A percentile compares a stretch with the other conserved stretches of the same genome.
These are phyloP conservation scores for Coprinopsis cinerea DNA, from an alignment of 768 basidiomycete genomes.

Conservation along the genomic window DNA sequence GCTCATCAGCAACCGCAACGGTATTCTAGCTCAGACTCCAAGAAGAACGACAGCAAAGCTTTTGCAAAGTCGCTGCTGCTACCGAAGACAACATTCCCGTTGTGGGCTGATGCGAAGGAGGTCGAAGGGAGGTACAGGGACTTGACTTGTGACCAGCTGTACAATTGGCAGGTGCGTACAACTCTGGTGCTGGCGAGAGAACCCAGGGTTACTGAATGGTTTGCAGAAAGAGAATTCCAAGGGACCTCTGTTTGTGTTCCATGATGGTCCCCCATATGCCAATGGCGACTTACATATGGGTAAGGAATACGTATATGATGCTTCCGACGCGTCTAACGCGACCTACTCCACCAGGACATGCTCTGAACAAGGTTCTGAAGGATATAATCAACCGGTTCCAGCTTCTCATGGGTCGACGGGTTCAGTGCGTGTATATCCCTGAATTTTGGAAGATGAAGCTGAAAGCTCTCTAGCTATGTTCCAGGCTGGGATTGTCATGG, in stretches of 20 bases:
- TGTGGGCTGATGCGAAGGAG: slow-evolving; percentile 61
- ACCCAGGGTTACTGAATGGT: slow-evolving; percentile 6
- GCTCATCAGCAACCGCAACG: not conserved
- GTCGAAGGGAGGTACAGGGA: slow-evolving; percentile 52
- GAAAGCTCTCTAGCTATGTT: slow-evolving; percentile 56
- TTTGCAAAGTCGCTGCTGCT: slow-evolving; percentile 63
- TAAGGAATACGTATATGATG: slow-evolving; percentile 21
- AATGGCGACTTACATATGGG: slow-evolving; percentile 97
- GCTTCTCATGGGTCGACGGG: slow-evolving; percentile 65
- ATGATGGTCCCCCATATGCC: slow-evolving; percentile 97
- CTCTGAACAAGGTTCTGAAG: slow-evolving; percentile 93
- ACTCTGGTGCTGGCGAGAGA: not conserved
- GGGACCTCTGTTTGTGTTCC: slow-evolving; percentile 74
- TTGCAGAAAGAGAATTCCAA: slow-evolving; percentile 57
- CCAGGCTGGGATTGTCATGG: slow-evolving; percentile 99
- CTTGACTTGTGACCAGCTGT: slow-evolving; percentile 69
- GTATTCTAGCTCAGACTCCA: not conserved
- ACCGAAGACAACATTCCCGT: slow-evolving; percentile 76
- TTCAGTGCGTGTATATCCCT: slow-evolving; percentile 54
- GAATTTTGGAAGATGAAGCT: not conserved
- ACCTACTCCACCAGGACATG: slow-evolving; percentile 62
- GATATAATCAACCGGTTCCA: slow-evolving; percentile 93
- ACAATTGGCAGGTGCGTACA: slow-evolving; percentile 65
- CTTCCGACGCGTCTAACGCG: not conserved
- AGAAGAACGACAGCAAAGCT: slow-evolving; percentile 29